These are phyloP conservation scores for Termitomyces sp. DNA, from an alignment of 768 basidiomycete species.

Conservation along the genomic window DNA sequence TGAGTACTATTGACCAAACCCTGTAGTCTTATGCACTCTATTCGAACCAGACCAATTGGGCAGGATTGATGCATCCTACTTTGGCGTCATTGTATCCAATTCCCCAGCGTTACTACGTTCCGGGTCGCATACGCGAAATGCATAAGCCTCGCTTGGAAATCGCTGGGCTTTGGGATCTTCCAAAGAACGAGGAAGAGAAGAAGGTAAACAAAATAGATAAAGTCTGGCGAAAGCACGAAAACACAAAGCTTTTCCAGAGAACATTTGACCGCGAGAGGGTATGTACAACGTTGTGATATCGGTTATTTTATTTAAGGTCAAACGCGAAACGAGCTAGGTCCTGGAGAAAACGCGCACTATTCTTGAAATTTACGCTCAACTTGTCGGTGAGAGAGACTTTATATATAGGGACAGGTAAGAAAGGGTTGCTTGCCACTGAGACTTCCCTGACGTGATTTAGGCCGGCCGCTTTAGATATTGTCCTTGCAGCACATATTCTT, in stretches of 20 bases:
- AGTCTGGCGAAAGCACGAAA: constrained; percentile 25
- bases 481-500: constrained; percentile 64
- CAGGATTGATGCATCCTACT: constrained; percentile 43
- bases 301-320: background rate
- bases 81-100: constrained; percentile 53
- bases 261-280: constrained; percentile 68
- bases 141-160: constrained; percentile 55
- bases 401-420: constrained; percentile 45
- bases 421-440: background rate
- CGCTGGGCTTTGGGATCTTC: constrained; percentile 54
- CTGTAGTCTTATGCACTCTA: constrained; percentile 59
- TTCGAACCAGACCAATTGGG: constrained; percentile 59
- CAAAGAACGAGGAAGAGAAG: constrained; percentile 37
- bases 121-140: constrained; percentile 50
- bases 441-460: constrained; percentile 26
- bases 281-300: constrained; percentile 1
- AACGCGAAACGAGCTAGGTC: constrained; percentile 31
- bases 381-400: constrained; percentile 45
- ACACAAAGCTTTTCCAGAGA: constrained; percentile 35
- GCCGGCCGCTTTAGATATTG: constrained; percentile 55
- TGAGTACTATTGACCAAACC: background rate
- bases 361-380: constrained; percentile 52
- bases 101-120: constrained; percentile 73
- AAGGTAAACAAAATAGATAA: constrained; percentile 30
- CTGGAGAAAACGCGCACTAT: constrained; percentile 49